phyloP scores from a whole-genome alignment of 345 rosid genomes.

The Crucihimalaya himalaica region DNA sequence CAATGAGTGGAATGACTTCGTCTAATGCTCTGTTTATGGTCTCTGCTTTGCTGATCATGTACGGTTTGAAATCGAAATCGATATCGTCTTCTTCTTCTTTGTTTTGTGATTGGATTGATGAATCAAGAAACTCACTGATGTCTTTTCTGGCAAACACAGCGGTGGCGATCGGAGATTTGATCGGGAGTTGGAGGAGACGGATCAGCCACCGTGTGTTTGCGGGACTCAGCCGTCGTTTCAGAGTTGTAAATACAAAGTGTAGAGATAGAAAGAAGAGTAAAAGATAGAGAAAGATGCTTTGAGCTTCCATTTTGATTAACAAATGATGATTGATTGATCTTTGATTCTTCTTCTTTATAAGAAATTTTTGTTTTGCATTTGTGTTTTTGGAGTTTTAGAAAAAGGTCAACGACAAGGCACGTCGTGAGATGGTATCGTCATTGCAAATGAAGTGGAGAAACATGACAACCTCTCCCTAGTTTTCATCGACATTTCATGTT shows the following conservation, averaged over 20 bases:
- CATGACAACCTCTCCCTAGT: too few species aligned
- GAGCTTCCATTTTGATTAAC: slow-evolving; percentile 23
- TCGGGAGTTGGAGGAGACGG: slow-evolving; percentile 2
- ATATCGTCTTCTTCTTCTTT: not conserved
- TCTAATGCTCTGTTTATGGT: slow-evolving; percentile 67
- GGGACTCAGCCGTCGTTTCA: slow-evolving; percentile 1
- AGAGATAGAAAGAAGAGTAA: slow-evolving; percentile 20
- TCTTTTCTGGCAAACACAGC: slow-evolving; percentile 52
- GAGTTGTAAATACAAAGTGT: slow-evolving; percentile 18
- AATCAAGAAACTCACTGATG: slow-evolving; percentile 31
- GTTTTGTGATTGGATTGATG: not conserved
- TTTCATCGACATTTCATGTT: too few species aligned
- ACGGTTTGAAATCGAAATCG: slow-evolving; percentile 67
- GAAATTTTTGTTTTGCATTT: too few species aligned
- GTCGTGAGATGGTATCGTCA: too few species aligned
- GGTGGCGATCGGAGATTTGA: slow-evolving; percentile 34
- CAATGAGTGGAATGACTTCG: slow-evolving; percentile 55
- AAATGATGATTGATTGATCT: not conserved
- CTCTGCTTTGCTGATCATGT: slow-evolving; percentile 60
- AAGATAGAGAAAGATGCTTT: slow-evolving; percentile 1
- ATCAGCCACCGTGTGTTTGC: not conserved
- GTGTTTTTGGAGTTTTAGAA: not conserved
- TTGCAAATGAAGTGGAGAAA: too few species aligned
- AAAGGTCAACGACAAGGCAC: too few species aligned
- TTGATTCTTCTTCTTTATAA: not conserved